Conservation (phyloP, 2,329 filamentous ascomycete species). For the Neonectria coccinea region DNA sequence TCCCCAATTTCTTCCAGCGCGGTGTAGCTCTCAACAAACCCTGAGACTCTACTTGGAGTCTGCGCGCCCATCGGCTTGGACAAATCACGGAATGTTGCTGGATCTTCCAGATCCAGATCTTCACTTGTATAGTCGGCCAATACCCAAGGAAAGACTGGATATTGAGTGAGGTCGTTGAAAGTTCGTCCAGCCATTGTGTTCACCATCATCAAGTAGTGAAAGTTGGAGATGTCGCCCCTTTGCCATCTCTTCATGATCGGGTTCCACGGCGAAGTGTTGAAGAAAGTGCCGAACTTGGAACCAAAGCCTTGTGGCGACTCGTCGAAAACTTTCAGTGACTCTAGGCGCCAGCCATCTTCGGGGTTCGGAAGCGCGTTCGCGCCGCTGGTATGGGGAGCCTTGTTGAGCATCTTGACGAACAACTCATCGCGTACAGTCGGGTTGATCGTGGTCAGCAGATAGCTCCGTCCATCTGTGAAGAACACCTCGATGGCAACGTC, state of each 20-base stretch:
- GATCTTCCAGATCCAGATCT: slow-evolving; percentile 87
- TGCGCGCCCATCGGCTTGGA: slow-evolving; percentile 98
- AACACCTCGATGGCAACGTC: slow-evolving; percentile 98
- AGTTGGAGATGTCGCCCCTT: slow-evolving; percentile 95
- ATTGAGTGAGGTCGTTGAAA: slow-evolving; percentile 98
- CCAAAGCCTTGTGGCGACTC: slow-evolving; percentile 75
- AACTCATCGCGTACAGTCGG: slow-evolving; percentile 81
- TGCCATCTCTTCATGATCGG: slow-evolving; percentile 91
- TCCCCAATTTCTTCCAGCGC: slow-evolving; percentile 93
- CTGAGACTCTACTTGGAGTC: slow-evolving; percentile 77
- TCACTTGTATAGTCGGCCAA: slow-evolving; percentile 95
- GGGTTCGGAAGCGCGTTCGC: slow-evolving; percentile 77
- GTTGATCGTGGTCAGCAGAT: slow-evolving; percentile 87
- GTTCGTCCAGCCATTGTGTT: slow-evolving; percentile 97
- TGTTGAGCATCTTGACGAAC: slow-evolving; percentile 78
- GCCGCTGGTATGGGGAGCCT: slow-evolving; percentile 83
- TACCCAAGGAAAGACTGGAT: slow-evolving; percentile 98
- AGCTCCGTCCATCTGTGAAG: slow-evolving; percentile 96
- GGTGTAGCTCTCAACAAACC: slow-evolving; percentile 86
- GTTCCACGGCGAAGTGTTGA: slow-evolving; percentile 84
- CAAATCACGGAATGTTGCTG: slow-evolving; percentile 87
- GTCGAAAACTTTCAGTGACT: slow-evolving; percentile 78
- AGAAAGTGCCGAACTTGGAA: slow-evolving; percentile 91
- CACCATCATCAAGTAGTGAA: slow-evolving; percentile 98
- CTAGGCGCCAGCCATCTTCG: slow-evolving; percentile 92